These are phyloP conservation scores for Pichia nanzhaoensis DNA, from an alignment of 805 yeast genomes.

Conservation along the genomic window DNA sequence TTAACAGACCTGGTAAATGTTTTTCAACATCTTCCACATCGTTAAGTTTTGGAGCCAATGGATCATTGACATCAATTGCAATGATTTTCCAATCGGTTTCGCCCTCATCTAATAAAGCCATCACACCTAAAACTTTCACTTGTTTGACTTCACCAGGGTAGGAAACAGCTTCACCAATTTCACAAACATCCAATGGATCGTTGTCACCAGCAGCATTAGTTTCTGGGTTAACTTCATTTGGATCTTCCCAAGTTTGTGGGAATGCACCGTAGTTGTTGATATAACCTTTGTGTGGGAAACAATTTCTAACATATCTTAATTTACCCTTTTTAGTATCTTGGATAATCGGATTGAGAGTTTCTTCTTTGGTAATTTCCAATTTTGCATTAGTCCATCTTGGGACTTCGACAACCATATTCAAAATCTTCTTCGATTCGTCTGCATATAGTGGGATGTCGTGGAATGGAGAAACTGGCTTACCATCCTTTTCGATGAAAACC, in stretches of 20 bases:
- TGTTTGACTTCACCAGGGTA: conserved; percentile 71
- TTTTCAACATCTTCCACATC: conserved; percentile 89
- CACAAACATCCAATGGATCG: conserved; percentile 83
- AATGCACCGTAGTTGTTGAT: conserved; percentile 98
- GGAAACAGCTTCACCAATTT: conserved; percentile 64
- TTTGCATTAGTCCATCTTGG: conserved; percentile 99
- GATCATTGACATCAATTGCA: conserved; percentile 82
- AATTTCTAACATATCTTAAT: conserved; percentile 91
- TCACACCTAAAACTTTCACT: conserved; percentile 88
- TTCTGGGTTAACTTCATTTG: conserved; percentile 55
- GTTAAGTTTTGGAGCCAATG: conserved; percentile 77
- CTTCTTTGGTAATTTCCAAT: conserved; percentile 86
- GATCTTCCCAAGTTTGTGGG: conserved; percentile 91
- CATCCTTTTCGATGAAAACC: conserved; percentile 86
- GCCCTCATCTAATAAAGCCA: conserved; percentile 92
- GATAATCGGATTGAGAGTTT: conserved; percentile 80
- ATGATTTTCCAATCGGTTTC: conserved; percentile 91
- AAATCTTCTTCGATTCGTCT: conserved; percentile 81
- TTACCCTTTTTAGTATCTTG: conserved; percentile 98
- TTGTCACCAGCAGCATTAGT: conserved; percentile 71
- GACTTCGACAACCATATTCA: conserved; percentile 81
- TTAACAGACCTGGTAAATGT: conserved; percentile 85
- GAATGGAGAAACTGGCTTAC: conserved; percentile 92
- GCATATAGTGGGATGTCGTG: conserved; percentile 92
- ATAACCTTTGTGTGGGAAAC: conserved; percentile 98